Percentiles rank a stretch among this genome's conserved stretches.
phyloP scores from a whole-genome alignment of 75 land plant genomes.

The Selaginella moellendorffii region DNA sequence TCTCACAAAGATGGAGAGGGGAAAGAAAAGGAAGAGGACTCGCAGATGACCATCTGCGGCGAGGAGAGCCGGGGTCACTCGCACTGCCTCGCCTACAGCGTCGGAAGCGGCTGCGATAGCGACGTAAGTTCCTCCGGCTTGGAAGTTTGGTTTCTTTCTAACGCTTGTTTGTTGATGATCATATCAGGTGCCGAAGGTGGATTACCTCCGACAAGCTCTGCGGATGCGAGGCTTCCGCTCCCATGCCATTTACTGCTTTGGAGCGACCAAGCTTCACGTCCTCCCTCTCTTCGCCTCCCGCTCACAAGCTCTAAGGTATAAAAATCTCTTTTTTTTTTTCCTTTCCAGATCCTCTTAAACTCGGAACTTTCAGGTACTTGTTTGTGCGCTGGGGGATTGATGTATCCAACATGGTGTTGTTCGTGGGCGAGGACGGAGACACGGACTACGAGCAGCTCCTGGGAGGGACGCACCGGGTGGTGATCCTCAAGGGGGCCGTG shows the following conservation, averaged over 20 bases:
- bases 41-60: slow-evolving; percentile 12
- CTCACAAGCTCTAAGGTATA: slow-evolving; percentile 55
- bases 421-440: slow-evolving; percentile 72
- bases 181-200: slow-evolving; percentile 40
- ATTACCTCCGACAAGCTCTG: slow-evolving; percentile 34
- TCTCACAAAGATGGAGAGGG: too few relatives aligned
- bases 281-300: slow-evolving; percentile 68
- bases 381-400: slow-evolving; percentile 81
- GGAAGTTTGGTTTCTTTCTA: slow-evolving; percentile 2
- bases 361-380: slow-evolving; percentile 35
- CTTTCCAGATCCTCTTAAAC: background rate
- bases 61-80: slow-evolving; percentile 21
- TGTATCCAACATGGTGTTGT: slow-evolving; percentile 60
- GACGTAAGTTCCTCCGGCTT: background rate
- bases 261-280: slow-evolving; percentile 43
- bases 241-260: slow-evolving; percentile 41
- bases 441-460: slow-evolving; percentile 67
- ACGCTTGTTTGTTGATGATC: background rate
- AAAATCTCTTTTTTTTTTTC: background rate
- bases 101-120: slow-evolving; percentile 28
- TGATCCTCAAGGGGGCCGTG: slow-evolving; percentile 55
- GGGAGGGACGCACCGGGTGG: slow-evolving; percentile 51
- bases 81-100: slow-evolving; percentile 35
- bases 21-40: slow-evolving; percentile 10
- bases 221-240: slow-evolving; percentile 60